These are phyloP conservation scores for Porphyra umbilicalis DNA, from an alignment of 31 red algal genomes.

Conservation along the genomic window DNA sequence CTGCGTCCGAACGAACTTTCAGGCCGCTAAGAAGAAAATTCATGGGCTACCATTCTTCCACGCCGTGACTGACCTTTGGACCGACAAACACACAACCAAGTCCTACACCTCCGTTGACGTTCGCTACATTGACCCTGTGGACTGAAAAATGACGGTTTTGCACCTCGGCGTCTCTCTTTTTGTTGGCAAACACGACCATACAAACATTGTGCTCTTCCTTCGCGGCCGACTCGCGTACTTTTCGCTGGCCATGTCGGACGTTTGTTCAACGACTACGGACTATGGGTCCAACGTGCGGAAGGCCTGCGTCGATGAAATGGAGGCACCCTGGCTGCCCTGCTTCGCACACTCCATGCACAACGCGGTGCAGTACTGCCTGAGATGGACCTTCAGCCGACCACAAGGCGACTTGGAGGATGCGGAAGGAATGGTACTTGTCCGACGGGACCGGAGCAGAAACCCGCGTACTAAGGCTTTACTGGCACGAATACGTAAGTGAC, in stretches of 20 bases:
- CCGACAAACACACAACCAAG: neutral
- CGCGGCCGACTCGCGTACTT: neutral
- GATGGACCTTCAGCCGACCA: neutral
- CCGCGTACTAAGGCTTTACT: neutral
- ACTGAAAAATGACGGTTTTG: neutral
- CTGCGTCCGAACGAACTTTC: neutral
- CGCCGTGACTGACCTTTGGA: neutral
- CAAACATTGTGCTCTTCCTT: neutral
- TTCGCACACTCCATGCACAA: neutral
- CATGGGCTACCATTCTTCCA: neutral
- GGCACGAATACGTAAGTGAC: neutral
- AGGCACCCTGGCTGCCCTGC: neutral
- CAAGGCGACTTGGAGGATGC: too few relatives aligned
- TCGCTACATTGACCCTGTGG: neutral
- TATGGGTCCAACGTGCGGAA: neutral
- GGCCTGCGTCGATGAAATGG: neutral
- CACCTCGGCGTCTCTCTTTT: neutral
- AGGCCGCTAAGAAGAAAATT: neutral
- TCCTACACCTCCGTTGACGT: neutral
- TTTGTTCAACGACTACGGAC: neutral
- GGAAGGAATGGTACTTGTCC: too few relatives aligned
- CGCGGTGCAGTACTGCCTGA: too few relatives aligned
- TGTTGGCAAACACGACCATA: too few relatives aligned
- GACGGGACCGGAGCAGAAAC: neutral
- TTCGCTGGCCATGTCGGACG: neutral